Base-by-base conservation (phyloP, 2,329 filamentous ascomycete species). In the Neopestalotiopsis rosae region DNA sequence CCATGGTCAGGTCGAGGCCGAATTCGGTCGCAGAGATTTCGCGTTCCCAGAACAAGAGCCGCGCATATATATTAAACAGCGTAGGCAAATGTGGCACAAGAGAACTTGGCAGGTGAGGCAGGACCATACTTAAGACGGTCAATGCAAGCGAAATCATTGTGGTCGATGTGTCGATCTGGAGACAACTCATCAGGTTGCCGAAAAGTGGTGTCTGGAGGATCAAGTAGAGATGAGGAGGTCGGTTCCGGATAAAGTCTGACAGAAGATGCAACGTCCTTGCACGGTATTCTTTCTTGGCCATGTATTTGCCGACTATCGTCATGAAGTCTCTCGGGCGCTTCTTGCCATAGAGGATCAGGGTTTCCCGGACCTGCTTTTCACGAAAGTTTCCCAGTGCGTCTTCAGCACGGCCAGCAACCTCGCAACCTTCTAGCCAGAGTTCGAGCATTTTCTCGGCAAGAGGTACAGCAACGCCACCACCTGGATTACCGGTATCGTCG, bases 1-100 rank as follows among this genome's bases (percentile, higher is more conserved):
- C 82, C 12, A 74, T 76, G 42, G 82, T 81, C n/a, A 84, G 81
- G 45, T 81, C 76, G 7, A 77, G 73, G 13, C 79, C 76, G 20
- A 81, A 80, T 52, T 81, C 76, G n/a, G 79, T 74, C 12, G 79
- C 77, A 5, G 82, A 82, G 12, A 83, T 79, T 69, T 87, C 86
- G 63, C 83, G 81, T 73, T 94, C 91, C 92, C 93, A 96, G 76
- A 95, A 96, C 0, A 96, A 81, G 59, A 95, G 80, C 63, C 94
- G 86, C 67, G 91, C 92, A 78, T 96, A 96, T 66, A 96, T 91
- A 70, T 94, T 91, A 84, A 95, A 96, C 20, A 96, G 83, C 24
- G 89, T 88, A 38, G 92, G 90, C 5, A 96, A 84, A 75, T 91
- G 87, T 0, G 88, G 86, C 1, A 90, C 89, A 14, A 95, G 81